A percentile compares a stretch with the other conserved stretches of the same genome.
Conservation (phyloP, 164 flowering plant genomes). For the Liquidambar formosana region DNA sequence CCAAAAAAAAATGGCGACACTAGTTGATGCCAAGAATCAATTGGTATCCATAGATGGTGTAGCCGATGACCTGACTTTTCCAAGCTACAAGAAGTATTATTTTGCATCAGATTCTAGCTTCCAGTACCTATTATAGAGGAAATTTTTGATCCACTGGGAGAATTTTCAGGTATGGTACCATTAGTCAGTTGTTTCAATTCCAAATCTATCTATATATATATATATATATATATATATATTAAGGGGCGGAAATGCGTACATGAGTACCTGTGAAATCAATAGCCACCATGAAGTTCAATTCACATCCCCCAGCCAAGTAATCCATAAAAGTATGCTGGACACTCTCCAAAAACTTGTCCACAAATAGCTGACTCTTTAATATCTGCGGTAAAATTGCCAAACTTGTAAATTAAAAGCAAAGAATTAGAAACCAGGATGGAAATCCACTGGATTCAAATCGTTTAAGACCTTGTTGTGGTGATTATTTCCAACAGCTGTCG, state of each 20-base stretch:
- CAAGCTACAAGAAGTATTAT: neutral
- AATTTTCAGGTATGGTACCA: neutral
- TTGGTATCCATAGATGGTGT: neutral
- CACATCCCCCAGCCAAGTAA: slow-evolving; percentile 76
- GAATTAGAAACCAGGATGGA: neutral
- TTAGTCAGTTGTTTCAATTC: neutral
- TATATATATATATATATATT: neutral
- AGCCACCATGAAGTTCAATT: slow-evolving; percentile 88
- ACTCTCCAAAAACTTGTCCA: slow-evolving; percentile 60
- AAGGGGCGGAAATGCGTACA: neutral
- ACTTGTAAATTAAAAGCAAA: slow-evolving; percentile 5
- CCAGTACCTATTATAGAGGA: neutral
- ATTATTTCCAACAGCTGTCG: slow-evolving; percentile 50
- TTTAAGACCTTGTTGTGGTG: slow-evolving; percentile 58
- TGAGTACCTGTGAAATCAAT: slow-evolving; percentile 81
- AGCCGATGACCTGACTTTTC: neutral
- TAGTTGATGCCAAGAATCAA: neutral
- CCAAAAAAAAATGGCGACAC: neutral
- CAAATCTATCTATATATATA: no score
- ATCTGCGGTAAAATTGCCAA: slow-evolving; percentile 31
- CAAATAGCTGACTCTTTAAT: slow-evolving; percentile 67
- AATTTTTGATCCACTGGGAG: neutral
- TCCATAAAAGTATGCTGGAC: slow-evolving; percentile 70
- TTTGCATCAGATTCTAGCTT: neutral
- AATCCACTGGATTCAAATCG: neutral